Evolutionary conservation across 768 basidiomycete species (phyloP).

Genomic region (Boletus sp.): DNA sequence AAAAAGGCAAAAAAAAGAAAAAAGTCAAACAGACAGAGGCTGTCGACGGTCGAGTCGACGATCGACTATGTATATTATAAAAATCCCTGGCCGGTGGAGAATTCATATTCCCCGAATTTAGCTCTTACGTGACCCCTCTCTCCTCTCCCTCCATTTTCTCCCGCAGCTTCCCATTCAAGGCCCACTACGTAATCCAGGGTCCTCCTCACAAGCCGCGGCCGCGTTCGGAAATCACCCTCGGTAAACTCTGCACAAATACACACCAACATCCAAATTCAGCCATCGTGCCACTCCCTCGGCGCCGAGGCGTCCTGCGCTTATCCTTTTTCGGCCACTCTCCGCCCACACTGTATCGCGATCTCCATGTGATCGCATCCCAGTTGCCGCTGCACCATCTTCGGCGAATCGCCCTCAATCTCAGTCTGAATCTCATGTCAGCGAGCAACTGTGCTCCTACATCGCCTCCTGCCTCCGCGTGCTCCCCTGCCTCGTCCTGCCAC

Average conservation of each 20-base stretch:
- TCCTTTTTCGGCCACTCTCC: slow-evolving; percentile 33
- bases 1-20: slow-evolving; percentile 25
- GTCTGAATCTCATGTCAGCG: slow-evolving; percentile 31
- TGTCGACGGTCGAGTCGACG: slow-evolving; percentile 29
- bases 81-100: slow-evolving; percentile 39
- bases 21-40: slow-evolving; percentile 30
- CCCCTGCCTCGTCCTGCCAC: slow-evolving; percentile 22
- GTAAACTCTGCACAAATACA: slow-evolving; percentile 30
- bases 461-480: slow-evolving; percentile 16
- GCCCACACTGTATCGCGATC: slow-evolving; percentile 32
- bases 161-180: slow-evolving; percentile 29
- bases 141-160: slow-evolving; percentile 31
- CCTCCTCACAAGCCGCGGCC: slow-evolving; percentile 34
- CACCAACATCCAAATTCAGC: slow-evolving; percentile 24
- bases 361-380: slow-evolving; percentile 34
- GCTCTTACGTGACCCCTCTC: slow-evolving; percentile 34
- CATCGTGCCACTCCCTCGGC: slow-evolving; percentile 38
- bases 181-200: slow-evolving; percentile 36
- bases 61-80: slow-evolving; percentile 40
- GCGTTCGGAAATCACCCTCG: slow-evolving; percentile 41
- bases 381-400: slow-evolving; percentile 35
- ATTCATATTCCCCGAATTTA: slow-evolving; percentile 38
- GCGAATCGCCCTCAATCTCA: slow-evolving; percentile 33
- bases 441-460: slow-evolving; percentile 16
- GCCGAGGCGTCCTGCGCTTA: slow-evolving; percentile 35